phyloP scores from a whole-genome alignment of 176 grass and related monocot genomes.

The Echinochloa phyllopogon region DNA sequence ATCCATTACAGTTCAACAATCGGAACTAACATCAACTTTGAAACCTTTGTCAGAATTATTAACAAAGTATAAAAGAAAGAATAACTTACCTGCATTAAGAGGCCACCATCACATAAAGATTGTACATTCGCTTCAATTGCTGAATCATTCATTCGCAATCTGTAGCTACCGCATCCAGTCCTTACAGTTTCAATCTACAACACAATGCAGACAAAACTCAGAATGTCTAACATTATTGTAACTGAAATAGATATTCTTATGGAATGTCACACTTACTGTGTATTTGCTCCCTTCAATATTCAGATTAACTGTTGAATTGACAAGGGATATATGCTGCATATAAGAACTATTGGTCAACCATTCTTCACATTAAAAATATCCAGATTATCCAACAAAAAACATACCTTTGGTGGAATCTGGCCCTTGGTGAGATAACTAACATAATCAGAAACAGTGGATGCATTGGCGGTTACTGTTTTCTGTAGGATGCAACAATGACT shows the following conservation, averaged over 20 bases:
- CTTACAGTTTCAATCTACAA: conserved; percentile 80
- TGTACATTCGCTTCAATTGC: conserved; percentile 83
- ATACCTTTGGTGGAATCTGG: conserved; percentile 98
- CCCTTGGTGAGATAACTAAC: conserved; percentile 91
- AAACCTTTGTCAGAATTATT: conserved; percentile 21
- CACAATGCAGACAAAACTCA: conserved; percentile 32
- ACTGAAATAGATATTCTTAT: not conserved
- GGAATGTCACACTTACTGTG: conserved; percentile 67
- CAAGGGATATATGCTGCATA: conserved; percentile 97
- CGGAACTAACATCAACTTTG: conserved; percentile 13
- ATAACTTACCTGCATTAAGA: conserved; percentile 87
- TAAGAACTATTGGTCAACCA: conserved; percentile 38
- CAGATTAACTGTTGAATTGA: conserved; percentile 79
- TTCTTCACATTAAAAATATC: conserved; percentile 31
- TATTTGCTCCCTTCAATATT: conserved; percentile 98
- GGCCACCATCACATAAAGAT: conserved; percentile 86
- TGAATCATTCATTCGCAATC: conserved; percentile 75
- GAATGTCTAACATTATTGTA: conserved; percentile 34
- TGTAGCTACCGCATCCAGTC: conserved; percentile 81
- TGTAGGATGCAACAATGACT: conserved; percentile 53
- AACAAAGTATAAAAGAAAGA: conserved; percentile 25
- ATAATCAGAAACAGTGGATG: conserved; percentile 78
- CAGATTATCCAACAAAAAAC: conserved; percentile 40
- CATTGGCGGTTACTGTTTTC: conserved; percentile 89
- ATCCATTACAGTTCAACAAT: conserved; percentile 37